These are phyloP conservation scores for Botrytis galanthina DNA, from an alignment of 2,329 filamentous ascomycete genomes.

Conservation along the genomic window DNA sequence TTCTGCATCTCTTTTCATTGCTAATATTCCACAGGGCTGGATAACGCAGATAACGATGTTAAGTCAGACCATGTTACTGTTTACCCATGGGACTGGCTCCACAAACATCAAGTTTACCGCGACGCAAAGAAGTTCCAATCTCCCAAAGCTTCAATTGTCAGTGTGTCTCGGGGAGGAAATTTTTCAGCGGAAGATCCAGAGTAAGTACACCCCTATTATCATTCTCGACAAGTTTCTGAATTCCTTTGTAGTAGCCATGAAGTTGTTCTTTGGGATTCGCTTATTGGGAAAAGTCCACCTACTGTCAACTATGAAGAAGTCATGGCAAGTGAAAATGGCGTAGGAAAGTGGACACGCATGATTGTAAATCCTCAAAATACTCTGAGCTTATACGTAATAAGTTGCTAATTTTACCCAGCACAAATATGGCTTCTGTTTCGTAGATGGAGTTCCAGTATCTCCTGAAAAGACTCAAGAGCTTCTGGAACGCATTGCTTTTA, in stretches of 20 bases:
- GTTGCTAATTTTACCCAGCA: slow-evolving; percentile 48
- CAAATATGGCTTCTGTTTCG: slow-evolving; percentile 72
- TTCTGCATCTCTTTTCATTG: neutral
- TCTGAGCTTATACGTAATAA: neutral
- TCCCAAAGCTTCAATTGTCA: neutral
- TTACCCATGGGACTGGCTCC: slow-evolving; percentile 65
- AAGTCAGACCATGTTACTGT: slow-evolving; percentile 65
- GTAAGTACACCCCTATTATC: neutral
- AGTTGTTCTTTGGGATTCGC: slow-evolving; percentile 39
- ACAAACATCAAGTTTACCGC: slow-evolving; percentile 41
- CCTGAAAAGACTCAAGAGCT: slow-evolving; percentile 72
- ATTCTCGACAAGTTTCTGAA: neutral
- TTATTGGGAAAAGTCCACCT: slow-evolving; percentile 50
- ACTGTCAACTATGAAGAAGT: slow-evolving; percentile 59
- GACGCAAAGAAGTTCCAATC: neutral
- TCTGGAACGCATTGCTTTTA: slow-evolving; percentile 78
- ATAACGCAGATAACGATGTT: neutral
- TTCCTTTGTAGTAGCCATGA: neutral
- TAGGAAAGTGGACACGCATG: slow-evolving; percentile 60
- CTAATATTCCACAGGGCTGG: slow-evolving; percentile 51
- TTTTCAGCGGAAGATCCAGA: neutral
- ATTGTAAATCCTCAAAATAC: slow-evolving; percentile 51
- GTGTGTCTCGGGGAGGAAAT: neutral
- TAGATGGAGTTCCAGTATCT: slow-evolving; percentile 65
- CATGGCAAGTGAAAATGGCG: slow-evolving; percentile 53